These are phyloP conservation scores for Hibiscus mutabilis DNA, from an alignment of 345 rosid genomes.

Conservation along the genomic window DNA sequence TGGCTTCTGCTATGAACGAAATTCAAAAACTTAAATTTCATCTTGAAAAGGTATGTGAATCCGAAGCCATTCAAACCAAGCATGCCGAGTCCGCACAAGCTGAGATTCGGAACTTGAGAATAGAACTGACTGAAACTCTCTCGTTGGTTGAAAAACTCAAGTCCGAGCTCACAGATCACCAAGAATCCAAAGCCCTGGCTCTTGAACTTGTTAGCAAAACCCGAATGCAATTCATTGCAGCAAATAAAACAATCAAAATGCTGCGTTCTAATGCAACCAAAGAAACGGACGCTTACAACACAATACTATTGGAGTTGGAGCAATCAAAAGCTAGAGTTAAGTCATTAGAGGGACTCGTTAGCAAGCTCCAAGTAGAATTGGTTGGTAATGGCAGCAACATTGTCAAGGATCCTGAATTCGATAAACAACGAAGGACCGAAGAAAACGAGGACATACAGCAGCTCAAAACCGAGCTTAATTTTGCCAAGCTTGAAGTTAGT, in stretches of 20 bases:
- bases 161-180: slow-evolving; percentile 47
- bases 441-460: slow-evolving; percentile 27
- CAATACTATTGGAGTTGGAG: slow-evolving; percentile 54
- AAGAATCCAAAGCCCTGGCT: slow-evolving; percentile 73
- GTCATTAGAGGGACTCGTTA: slow-evolving; percentile 59
- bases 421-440: slow-evolving; percentile 19
- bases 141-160: slow-evolving; percentile 61
- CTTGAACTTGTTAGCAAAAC: slow-evolving; percentile 46
- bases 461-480: slow-evolving; percentile 52
- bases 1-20: slow-evolving; percentile 83
- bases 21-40: slow-evolving; percentile 82
- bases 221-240: slow-evolving; percentile 56
- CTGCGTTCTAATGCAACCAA: slow-evolving; percentile 51
- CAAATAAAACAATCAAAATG: slow-evolving; percentile 53
- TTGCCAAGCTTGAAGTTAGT: slow-evolving; percentile 44
- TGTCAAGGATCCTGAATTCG: background rate
- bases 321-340: slow-evolving; percentile 49
- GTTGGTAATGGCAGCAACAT: slow-evolving; percentile 9
- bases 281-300: slow-evolving; percentile 52
- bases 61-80: slow-evolving; percentile 49
- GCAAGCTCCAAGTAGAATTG: slow-evolving; percentile 41
- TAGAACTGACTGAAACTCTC: slow-evolving; percentile 63
- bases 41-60: slow-evolving; percentile 51
- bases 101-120: slow-evolving; percentile 52
- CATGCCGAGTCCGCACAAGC: slow-evolving; percentile 55